Conservation (phyloP, 2,329 filamentous ascomycete genomes). For the Colletotrichum spinosum region DNA sequence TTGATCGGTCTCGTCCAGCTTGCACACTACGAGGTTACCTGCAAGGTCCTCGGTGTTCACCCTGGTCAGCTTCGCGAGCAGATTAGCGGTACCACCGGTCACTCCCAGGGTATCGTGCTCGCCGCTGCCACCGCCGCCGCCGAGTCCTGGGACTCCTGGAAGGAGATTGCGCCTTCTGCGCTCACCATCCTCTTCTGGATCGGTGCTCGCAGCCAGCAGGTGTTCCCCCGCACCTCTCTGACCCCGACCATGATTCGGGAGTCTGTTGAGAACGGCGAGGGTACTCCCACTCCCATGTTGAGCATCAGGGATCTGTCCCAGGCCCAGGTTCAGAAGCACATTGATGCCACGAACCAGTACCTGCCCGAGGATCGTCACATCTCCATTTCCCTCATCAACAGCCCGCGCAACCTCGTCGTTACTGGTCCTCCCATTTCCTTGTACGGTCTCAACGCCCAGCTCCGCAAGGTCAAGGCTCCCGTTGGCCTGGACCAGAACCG, state of each 20-base stretch:
- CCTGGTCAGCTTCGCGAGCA: constrained; percentile 89
- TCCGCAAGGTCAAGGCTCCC: constrained; percentile 96
- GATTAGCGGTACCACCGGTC: constrained; percentile 89
- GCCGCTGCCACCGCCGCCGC: constrained; percentile 92
- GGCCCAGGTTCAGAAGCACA: constrained; percentile 92
- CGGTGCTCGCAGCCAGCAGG: constrained; percentile 94
- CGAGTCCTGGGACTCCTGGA: constrained; percentile 92
- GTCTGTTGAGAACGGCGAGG: constrained; percentile 93
- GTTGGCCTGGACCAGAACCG: constrained; percentile 97
- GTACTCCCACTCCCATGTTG: constrained; percentile 95
- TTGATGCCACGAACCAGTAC: constrained; percentile 97
- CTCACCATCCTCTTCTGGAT: constrained; percentile 99
- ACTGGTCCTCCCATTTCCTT: constrained; percentile 96
- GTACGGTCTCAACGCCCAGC: constrained; percentile 93
- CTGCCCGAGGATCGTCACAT: constrained; percentile 93
- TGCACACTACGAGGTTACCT: constrained; percentile 94
- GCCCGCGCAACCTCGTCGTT: constrained; percentile 95
- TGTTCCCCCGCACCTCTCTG: constrained; percentile 93
- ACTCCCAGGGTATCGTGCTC: constrained; percentile 96
- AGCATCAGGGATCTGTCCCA: constrained; percentile 94
- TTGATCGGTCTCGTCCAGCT: constrained; percentile 96
- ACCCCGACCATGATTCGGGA: constrained; percentile 92
- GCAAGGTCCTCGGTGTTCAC: constrained; percentile 88
- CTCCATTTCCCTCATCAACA: constrained; percentile 95
- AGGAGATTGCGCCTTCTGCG: constrained; percentile 81